phyloP scores from a whole-genome alignment of 2,329 filamentous ascomycete genomes.

The Ramularia endophylla region DNA sequence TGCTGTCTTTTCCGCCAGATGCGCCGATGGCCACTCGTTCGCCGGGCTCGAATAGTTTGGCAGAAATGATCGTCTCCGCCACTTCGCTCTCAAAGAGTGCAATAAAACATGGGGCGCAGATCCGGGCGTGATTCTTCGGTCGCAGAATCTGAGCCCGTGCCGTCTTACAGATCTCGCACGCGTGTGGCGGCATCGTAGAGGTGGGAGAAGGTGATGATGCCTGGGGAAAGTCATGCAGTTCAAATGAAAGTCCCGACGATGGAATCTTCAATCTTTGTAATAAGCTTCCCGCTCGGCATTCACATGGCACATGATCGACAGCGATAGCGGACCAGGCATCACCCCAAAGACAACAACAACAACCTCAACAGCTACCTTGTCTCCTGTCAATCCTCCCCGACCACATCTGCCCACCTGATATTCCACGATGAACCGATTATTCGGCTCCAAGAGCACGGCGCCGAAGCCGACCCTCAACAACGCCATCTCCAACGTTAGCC shows the following conservation, averaged over 20 bases:
- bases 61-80: constrained; percentile 82
- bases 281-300: too few relatives aligned
- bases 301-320: neutral
- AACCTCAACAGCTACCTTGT: too few relatives aligned
- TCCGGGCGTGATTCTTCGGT: constrained; percentile 89
- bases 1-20: constrained; percentile 95
- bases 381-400: too few relatives aligned
- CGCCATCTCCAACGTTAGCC: constrained; percentile 69
- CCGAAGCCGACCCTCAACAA: constrained; percentile 84
- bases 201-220: neutral
- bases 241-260: too few relatives aligned
- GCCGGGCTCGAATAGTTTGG: constrained; percentile 72
- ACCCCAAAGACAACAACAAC: too few relatives aligned
- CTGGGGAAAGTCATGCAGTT: neutral
- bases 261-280: too few relatives aligned
- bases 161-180: constrained; percentile 69
- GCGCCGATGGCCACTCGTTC: constrained; percentile 92
- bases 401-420: neutral
- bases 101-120: constrained; percentile 88
- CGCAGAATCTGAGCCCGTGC: constrained; percentile 83
- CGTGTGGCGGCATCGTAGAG: constrained; percentile 63
- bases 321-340: too few relatives aligned
- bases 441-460: constrained; percentile 77
- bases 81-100: constrained; percentile 85
- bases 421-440: constrained; percentile 82